Base-by-base conservation (phyloP, 2,329 filamentous ascomycete species). In the Aspergillus oerlinghausenensis region DNA sequence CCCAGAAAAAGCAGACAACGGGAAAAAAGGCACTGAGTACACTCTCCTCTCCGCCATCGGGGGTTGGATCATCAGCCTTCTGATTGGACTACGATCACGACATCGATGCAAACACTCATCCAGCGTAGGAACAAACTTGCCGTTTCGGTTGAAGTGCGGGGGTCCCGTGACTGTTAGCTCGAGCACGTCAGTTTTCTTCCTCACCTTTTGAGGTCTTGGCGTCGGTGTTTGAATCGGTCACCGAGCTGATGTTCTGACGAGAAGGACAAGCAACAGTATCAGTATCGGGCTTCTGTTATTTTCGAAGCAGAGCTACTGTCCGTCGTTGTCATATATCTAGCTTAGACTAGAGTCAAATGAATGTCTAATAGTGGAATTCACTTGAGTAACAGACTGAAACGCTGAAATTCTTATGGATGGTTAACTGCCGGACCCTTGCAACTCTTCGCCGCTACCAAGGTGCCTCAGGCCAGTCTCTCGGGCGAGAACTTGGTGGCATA, bases 11-110 rank as follows among this genome's bases (percentile, higher is more conserved):
- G 14, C 32, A 38, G 32, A 38, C 32, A 17, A 17, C 32, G 32
- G 32, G 32, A 17, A 17, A 35, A 38, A 38, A 38, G 14, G 5
- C 32, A 38, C 14, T 48, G 49, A 53, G 35, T 55, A 25, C 58
- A 43, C 52, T 40, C 48, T 56, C 51, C 63, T 67, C 68, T 70
- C 71, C 69, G 68, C 70, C 69, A 66, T 72, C 65, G 67, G 70
- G 40, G 67, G 65, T 70, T 68, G 65, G 69, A 73, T 70, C 67
- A 70, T 63, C 68, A 61, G 55, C 25, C 21, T 50, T 57, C 51
- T 74, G 59, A 77, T 77, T 77, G 74, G 74, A 55, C 55, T 56
- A 47, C 62, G 74, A 77, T 76, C 74, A 76, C 75, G 75, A 76
- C 74, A 77, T 77, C 74, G 71, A 67, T 73, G 71, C 68, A 71